Percentiles rank a stretch among this genome's conserved stretches.
Conservation (phyloP, 1,139 yeast genomes). For the Hemisphaericaspora xylofermentans region DNA sequence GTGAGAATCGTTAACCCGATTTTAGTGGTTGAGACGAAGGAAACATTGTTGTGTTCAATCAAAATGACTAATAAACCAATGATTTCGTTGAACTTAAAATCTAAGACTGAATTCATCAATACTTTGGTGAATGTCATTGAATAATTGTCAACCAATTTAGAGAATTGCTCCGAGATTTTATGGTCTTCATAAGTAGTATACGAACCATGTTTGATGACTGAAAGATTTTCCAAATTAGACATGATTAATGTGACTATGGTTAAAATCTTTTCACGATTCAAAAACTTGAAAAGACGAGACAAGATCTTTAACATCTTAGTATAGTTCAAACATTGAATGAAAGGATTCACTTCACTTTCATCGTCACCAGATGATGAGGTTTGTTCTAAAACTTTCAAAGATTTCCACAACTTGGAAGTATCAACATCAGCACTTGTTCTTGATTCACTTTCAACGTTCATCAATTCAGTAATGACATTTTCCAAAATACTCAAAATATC, state of each 20-base stretch:
- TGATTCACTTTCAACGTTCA: slow-evolving; percentile 80
- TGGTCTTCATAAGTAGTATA: slow-evolving; percentile 61
- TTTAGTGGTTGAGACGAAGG: slow-evolving; percentile 77
- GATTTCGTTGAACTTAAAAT: slow-evolving; percentile 77
- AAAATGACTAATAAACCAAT: slow-evolving; percentile 76
- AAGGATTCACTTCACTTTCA: slow-evolving; percentile 63
- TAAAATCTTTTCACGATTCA: slow-evolving; percentile 73
- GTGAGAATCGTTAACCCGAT: slow-evolving; percentile 86
- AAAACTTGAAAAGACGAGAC: slow-evolving; percentile 84
- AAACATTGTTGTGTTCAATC: slow-evolving; percentile 69
- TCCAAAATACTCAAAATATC: slow-evolving; percentile 64
- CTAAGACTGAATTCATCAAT: slow-evolving; percentile 81
- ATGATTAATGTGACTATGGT: slow-evolving; percentile 78
- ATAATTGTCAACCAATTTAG: slow-evolving; percentile 74
- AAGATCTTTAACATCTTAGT: slow-evolving; percentile 88
- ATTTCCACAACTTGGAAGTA: slow-evolving; percentile 69
- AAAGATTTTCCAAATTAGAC: slow-evolving; percentile 78
- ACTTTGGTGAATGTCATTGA: slow-evolving; percentile 83
- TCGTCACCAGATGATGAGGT: slow-evolving; percentile 45
- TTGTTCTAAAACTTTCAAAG: slow-evolving; percentile 64
- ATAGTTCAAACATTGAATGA: slow-evolving; percentile 78
- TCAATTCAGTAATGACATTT: slow-evolving; percentile 71
- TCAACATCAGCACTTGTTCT: slow-evolving; percentile 61
- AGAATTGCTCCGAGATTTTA: slow-evolving; percentile 53
- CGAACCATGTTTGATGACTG: slow-evolving; percentile 76